phyloP scores from a whole-genome alignment of 2,329 filamentous ascomycete genomes.

The Pestalotiopsis fici region DNA sequence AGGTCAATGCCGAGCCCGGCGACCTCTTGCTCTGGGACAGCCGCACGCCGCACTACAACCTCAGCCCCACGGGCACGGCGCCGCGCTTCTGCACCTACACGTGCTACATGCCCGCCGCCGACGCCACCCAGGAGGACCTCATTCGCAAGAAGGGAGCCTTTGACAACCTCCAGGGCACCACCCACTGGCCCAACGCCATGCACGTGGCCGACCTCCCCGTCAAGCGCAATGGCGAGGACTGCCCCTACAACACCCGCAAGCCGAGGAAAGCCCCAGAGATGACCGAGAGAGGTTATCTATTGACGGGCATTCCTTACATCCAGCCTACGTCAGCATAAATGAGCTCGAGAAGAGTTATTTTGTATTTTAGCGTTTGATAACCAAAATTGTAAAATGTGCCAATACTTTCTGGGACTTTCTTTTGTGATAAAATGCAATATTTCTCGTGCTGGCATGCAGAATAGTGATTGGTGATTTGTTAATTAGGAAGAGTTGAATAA shows the following conservation, averaged over 20 bases:
- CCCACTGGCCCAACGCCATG: conserved; percentile 40
- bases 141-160: conserved; percentile 41
- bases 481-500: no score
- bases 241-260: conserved; percentile 28
- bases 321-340: not conserved
- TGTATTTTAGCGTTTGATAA: not conserved
- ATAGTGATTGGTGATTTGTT: no score
- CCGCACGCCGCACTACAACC: conserved; percentile 41
- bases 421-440: no score
- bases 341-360: not conserved
- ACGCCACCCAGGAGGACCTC: conserved; percentile 38
- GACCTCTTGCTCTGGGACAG: conserved; percentile 38
- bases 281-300: conserved; percentile 40
- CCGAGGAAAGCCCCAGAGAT: conserved; percentile 38
- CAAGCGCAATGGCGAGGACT: conserved; percentile 21
- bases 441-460: no score
- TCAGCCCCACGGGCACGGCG: conserved; percentile 29
- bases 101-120: conserved; percentile 40
- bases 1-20: conserved; percentile 42
- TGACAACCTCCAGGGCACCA: conserved; percentile 37
- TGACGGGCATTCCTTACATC: conserved; percentile 51
- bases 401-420: not conserved
- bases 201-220: conserved; percentile 14
- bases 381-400: not conserved
- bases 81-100: conserved; percentile 38